These are phyloP conservation scores for Diutina sp. DNA, from an alignment of 1,139 yeast species.

Conservation along the genomic window DNA sequence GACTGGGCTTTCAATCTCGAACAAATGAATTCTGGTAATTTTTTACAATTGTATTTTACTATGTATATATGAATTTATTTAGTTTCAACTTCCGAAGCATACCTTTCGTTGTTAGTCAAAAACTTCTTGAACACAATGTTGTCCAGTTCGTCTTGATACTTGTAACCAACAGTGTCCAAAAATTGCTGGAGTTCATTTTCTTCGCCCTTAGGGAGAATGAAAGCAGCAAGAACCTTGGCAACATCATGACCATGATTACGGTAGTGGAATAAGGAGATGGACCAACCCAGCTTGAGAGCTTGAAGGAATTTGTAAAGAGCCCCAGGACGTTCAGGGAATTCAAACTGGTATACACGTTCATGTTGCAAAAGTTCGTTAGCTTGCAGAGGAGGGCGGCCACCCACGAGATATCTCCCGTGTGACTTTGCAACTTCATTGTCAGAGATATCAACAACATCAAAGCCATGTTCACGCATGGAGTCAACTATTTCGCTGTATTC, in stretches of 20 bases:
- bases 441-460: constrained; percentile 72
- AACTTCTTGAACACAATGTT: constrained; percentile 75
- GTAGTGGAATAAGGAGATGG: constrained; percentile 86
- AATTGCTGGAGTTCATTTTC: constrained; percentile 40
- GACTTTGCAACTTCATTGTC: constrained; percentile 90
- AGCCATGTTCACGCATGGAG: constrained; percentile 29
- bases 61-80: no score
- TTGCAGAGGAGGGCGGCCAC: constrained; percentile 57
- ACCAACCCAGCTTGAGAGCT: constrained; percentile 70
- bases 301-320: constrained; percentile 74
- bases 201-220: constrained; percentile 62
- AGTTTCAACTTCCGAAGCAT: background rate
- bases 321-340: constrained; percentile 96
- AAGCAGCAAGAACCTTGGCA: constrained; percentile 84
- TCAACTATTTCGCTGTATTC: constrained; percentile 31
- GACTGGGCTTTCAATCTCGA: no score
- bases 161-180: constrained; percentile 61
- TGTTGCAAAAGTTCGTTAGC: constrained; percentile 31
- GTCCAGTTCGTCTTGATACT: constrained; percentile 69
- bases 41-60: no score
- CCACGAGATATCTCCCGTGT: constrained; percentile 92
- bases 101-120: constrained; percentile 14
- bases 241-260: constrained; percentile 95
- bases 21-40: no score
- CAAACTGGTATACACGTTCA: constrained; percentile 74